A percentile compares a stretch with the other conserved stretches of the same genome.
These are phyloP conservation scores for Peronospora belbahrii DNA, from an alignment of 352 stramenopile genomes.

Conservation along the genomic window DNA sequence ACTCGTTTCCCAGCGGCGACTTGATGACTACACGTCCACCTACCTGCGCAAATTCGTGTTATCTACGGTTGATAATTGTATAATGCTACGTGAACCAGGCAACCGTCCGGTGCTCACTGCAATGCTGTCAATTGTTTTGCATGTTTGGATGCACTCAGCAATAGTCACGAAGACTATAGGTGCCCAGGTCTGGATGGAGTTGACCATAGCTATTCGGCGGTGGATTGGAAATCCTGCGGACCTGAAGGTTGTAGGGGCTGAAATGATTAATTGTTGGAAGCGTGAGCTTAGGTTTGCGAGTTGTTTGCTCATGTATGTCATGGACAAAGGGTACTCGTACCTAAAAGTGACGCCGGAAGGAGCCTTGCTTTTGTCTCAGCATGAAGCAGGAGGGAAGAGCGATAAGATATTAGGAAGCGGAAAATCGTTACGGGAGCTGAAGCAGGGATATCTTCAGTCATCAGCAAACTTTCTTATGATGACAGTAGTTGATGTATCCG, in stretches of 20 bases:
- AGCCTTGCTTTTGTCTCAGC: conserved; percentile 41
- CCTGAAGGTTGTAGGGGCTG: conserved; percentile 42
- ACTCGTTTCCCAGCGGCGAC: conserved; percentile 65
- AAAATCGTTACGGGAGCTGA: conserved; percentile 48
- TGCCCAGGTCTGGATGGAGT: conserved; percentile 72
- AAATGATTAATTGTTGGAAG: conserved; percentile 82
- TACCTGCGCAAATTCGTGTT: conserved; percentile 85
- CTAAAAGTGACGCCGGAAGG: conserved; percentile 62
- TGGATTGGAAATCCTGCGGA: conserved; percentile 68
- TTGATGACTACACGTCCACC: conserved; percentile 81
- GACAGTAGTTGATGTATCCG: conserved; percentile 39
- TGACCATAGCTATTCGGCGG: conserved; percentile 68
- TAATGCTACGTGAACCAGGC: conserved; percentile 52
- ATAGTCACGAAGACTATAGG: conserved; percentile 45
- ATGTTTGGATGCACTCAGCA: conserved; percentile 83
- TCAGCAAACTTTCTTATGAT: conserved; percentile 66
- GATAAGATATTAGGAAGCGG: conserved; percentile 17
- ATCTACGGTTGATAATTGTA: conserved; percentile 76
- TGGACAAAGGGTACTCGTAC: conserved; percentile 66
- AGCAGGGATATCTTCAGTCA: conserved; percentile 63
- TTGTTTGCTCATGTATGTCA: conserved; percentile 72
- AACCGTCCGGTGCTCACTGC: conserved; percentile 58
- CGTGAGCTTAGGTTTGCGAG: conserved; percentile 74
- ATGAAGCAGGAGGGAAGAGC: conserved; percentile 19
- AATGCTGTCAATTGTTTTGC: conserved; percentile 75